Percentiles rank a stretch among this genome's conserved stretches.
Conservation (phyloP, 2,329 filamentous ascomycete genomes). For the Fusarium subglutinans region DNA sequence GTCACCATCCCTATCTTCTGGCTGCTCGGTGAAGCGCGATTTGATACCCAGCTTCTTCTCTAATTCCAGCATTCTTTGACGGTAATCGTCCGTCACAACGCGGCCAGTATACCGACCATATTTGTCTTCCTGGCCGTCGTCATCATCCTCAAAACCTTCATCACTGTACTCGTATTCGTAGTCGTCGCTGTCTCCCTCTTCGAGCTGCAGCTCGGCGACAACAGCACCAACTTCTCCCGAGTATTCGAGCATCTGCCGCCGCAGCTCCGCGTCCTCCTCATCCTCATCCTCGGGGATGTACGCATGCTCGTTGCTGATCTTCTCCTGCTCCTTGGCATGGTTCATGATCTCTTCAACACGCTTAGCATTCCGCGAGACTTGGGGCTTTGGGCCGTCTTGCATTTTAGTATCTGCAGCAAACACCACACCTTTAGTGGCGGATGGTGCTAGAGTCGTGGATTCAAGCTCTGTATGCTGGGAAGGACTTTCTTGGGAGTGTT, state of each 20-base stretch:
- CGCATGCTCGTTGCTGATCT: constrained; percentile 52
- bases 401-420: constrained; percentile 70
- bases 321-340: constrained; percentile 64
- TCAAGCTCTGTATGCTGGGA: background rate
- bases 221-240: constrained; percentile 90
- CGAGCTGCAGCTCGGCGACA: constrained; percentile 89
- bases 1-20: constrained; percentile 55
- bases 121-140: constrained; percentile 63
- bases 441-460: constrained; percentile 6
- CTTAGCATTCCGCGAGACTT: constrained; percentile 54
- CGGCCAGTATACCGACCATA: constrained; percentile 76
- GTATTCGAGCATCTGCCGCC: constrained; percentile 91
- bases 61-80: constrained; percentile 83
- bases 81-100: constrained; percentile 78
- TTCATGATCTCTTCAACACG: constrained; percentile 66
- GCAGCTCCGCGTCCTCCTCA: constrained; percentile 79
- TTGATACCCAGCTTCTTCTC: constrained; percentile 77
- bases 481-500: background rate
- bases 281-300: constrained; percentile 79
- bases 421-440: constrained; percentile 66
- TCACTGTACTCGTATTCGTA: constrained; percentile 65
- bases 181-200: constrained; percentile 70
- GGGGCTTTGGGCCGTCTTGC: constrained; percentile 48
- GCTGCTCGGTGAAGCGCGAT: constrained; percentile 57
- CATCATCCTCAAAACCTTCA: constrained; percentile 62